Percentiles rank a stretch among this genome's conserved stretches.
phyloP scores from a whole-genome alignment of 192 early-diverging fungal genomes.

The Umbelopsis ramanniana region DNA sequence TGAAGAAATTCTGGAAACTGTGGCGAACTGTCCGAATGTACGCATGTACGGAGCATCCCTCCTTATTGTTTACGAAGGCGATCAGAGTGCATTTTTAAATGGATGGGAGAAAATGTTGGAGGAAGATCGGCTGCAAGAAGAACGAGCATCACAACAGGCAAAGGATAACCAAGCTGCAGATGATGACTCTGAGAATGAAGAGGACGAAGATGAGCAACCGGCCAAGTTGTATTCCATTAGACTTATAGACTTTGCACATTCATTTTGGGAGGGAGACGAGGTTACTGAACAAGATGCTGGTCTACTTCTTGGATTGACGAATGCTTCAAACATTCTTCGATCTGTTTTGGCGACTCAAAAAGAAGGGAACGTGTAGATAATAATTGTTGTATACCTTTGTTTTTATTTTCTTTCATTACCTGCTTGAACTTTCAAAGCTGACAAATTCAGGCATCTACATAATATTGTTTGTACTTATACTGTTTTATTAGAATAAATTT shows the following conservation, averaged over 20 bases:
- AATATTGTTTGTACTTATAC: neutral
- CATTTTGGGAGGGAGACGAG: constrained; percentile 59
- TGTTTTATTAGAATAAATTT: too few relatives aligned
- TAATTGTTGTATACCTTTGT: neutral
- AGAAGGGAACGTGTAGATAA: constrained; percentile 4
- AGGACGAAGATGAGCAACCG: constrained; percentile 29
- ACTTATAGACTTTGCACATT: constrained; percentile 92
- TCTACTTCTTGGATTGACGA: constrained; percentile 68
- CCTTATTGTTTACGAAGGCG: constrained; percentile 83
- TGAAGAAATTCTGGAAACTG: constrained; percentile 55
- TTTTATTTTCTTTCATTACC: too few relatives aligned
- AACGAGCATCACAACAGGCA: neutral
- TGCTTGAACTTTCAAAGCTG: neutral
- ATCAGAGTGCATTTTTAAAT: constrained; percentile 52
- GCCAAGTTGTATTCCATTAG: constrained; percentile 66
- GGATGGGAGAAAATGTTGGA: constrained; percentile 43
- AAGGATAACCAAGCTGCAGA: constrained; percentile 31
- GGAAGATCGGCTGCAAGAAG: constrained; percentile 42
- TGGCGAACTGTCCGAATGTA: constrained; percentile 52
- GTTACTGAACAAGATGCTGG: constrained; percentile 70
- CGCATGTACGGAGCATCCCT: constrained; percentile 77
- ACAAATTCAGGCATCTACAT: neutral
- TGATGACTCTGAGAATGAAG: constrained; percentile 38
- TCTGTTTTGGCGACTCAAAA: constrained; percentile 32
- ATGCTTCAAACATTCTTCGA: constrained; percentile 59